Evolutionary conservation across 2,329 filamentous ascomycete species (phyloP), one percentile per base, ranked within the genome.

Genomic region (Westerdykella ornata): DNA sequence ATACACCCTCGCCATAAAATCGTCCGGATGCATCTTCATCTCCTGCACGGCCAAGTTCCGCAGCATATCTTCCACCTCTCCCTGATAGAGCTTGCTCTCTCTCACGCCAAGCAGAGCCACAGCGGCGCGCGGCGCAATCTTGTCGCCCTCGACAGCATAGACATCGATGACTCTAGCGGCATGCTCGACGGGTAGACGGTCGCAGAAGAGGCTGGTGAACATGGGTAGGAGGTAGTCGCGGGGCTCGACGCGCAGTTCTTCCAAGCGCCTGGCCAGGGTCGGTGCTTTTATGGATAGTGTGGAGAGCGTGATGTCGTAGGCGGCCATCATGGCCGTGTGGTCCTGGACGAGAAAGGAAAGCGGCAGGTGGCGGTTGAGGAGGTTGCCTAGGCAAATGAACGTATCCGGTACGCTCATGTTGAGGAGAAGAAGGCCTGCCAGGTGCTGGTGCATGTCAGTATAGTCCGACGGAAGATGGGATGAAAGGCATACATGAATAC

Each of bases 131-230:
- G 90, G 76, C 0, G 89, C 69, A 1, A 85, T 72, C 1, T 77
- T 72, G 49, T 94, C 87, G 18, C 85, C 85, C 58, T 94, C 87
- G 49, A 94, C 88, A 3, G 85, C 80, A 51, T 86, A 88, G 0
- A 90, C 78, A 49, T 94, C 87, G 84, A 85, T 90, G 11, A 92
- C 66, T 2, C 87, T 71, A 1, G 80, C 78, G 3, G 80, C 83
- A 51, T 84, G 77, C 54, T 89, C 85, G 13, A 88, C 72, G 6
- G 76, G 75, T 3, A 87, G 67, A 30, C 82, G 82, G 2, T 54
- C 53, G 39, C 61, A 65, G 59, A 87, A 85, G 5, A 88, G 68
- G 13, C 72, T 72, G 5, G 75, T 75, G 54, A 87, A 84, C 38
- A 85, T 68, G 12, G 73, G 68, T 19, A 72, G 65, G 5, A 88